Percentiles rank a stretch among this genome's conserved stretches.
phyloP scores from a whole-genome alignment of 768 basidiomycete genomes.

The Gymnopilus junonius region DNA sequence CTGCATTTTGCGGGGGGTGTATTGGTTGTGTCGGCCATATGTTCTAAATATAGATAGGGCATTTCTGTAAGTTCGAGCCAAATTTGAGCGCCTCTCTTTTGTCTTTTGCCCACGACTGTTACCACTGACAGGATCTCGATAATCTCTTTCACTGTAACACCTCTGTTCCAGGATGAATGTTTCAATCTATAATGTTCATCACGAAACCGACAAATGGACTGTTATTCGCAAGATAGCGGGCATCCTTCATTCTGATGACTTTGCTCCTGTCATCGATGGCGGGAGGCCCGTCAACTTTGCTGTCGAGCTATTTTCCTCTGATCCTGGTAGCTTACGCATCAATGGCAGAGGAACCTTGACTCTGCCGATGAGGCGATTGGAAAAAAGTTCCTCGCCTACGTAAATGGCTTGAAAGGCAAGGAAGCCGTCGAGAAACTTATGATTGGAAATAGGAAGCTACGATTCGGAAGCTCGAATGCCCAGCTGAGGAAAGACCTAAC shows the following conservation, averaged over 20 bases:
- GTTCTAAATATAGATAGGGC: too few relatives aligned
- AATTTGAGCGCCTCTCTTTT: too few relatives aligned
- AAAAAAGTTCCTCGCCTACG: slow-evolving; percentile 48
- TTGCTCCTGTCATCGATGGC: slow-evolving; percentile 41
- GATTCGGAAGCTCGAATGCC: slow-evolving; percentile 27
- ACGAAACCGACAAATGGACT: slow-evolving; percentile 53
- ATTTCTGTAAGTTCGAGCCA: too few relatives aligned
- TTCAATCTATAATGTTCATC: slow-evolving; percentile 37
- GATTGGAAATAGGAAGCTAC: slow-evolving; percentile 46
- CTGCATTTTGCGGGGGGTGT: neutral
- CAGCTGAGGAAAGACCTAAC: slow-evolving; percentile 19
- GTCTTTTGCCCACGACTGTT: too few relatives aligned
- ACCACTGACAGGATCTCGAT: too few relatives aligned
- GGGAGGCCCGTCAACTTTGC: slow-evolving; percentile 60
- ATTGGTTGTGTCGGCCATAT: too few relatives aligned
- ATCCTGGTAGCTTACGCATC: slow-evolving; percentile 56
- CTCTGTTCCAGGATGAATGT: too few relatives aligned
- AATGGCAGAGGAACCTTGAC: slow-evolving; percentile 52
- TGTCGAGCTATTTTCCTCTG: slow-evolving; percentile 53
- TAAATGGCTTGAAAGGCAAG: too few relatives aligned
- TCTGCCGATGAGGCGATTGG: slow-evolving; percentile 44
- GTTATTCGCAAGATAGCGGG: slow-evolving; percentile 58
- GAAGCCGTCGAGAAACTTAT: slow-evolving; percentile 32
- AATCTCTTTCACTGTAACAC: too few relatives aligned
- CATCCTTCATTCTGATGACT: slow-evolving; percentile 62